Base-by-base conservation (phyloP, 75 land plant genomes). In the Adiantum capillusveneris region DNA sequence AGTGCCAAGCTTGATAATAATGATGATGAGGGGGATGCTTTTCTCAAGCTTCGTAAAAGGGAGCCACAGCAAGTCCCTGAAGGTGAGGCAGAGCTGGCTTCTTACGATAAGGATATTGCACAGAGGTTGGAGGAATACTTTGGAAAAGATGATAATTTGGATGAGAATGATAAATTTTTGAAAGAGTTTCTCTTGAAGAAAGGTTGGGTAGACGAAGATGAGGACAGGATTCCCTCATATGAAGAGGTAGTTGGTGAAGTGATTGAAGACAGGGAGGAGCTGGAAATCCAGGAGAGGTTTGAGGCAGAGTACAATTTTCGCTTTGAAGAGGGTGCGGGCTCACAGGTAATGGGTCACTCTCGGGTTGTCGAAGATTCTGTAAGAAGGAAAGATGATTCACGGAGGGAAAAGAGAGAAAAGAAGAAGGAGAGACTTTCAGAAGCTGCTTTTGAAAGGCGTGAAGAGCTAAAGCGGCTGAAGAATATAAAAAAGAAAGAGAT, bases 401-500 rank as follows among this genome's bases (percentile, higher is more conserved):
- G 96, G 49, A 81, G 83, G 57, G 39, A 22, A 31, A 96, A 89
- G 60, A 69, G 98, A 64, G 52, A 75, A 66, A 83, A 75, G 48
- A 94, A 89, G 70, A 69, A 81, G 67, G 87, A 83, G 69, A 81
- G 98, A 43, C 53, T 79, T 72, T 72, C 50, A 31, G 77, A 74
- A 41, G 78, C 77, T n/a, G 80, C 75, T 65, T 45, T 63, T 36
- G 96, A 82, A 71, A 69, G 87, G 64, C 72, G 74, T 69, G 87
- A 94, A 64, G 90, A 94, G 56, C 53, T 94, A 66, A 94, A 89
- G 71, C 81, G 74, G 34, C 73, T 94, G 72, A 94, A 94, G 78
- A 94, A 89, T 58, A 55, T 94, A 72, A 94, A 94, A 74, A 94
- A 78, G 85, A 76, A 81, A 71, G 98, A 94, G 81, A 79, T 89